Evolutionary conservation across 371 early-diverging fungal species (phyloP), one percentile per base, ranked within the genome.

Genomic region (Mucor velutinosus): DNA sequence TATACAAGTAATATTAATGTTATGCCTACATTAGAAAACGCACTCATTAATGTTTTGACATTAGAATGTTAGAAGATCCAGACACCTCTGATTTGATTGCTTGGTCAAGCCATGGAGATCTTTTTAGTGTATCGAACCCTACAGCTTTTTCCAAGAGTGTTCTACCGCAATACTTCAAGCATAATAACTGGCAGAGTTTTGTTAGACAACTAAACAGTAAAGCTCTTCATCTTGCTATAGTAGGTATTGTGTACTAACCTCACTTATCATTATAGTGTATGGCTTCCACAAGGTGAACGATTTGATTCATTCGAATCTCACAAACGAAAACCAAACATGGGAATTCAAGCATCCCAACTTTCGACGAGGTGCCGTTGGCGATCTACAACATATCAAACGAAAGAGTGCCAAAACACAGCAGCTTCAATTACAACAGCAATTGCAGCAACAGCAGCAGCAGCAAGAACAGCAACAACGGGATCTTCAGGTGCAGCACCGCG

Each of bases 151-250:
- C 84, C 33, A 86, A 82, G 58, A 66, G 70, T 3, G 81, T 86
- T 0, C 67, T 97, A 55, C 92, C 93, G 11, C 89, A 86, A 59
- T 89, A 92, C 75, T 95, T 94, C 76, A 94, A 93, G 72, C 94
- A 95, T 80, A 92, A 88, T 71, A 94, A 96, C 72, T 89, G 92
- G 82, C 89, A 90, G 62, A 90, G 90, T 57, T 95, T 96, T 83
- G 91, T 95, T 12, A 84, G 95, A 43, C 95, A 94, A 77, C 80
- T 94, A 12, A 95, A 96, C 76, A 92, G 83, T 83, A 79, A 51
- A 39, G 37, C 19, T 43, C 15, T 10, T 21, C 25, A 7, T 21
- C 19, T 62, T 21, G 14, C 7, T 27, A 41, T 35, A n/a, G 47
- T 29, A 35, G 14, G 19, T 7, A n/a, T n/a, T 19, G 3, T 7